phyloP scores from a whole-genome alignment of 305 asterid species.

The Fraxinus nigra region DNA sequence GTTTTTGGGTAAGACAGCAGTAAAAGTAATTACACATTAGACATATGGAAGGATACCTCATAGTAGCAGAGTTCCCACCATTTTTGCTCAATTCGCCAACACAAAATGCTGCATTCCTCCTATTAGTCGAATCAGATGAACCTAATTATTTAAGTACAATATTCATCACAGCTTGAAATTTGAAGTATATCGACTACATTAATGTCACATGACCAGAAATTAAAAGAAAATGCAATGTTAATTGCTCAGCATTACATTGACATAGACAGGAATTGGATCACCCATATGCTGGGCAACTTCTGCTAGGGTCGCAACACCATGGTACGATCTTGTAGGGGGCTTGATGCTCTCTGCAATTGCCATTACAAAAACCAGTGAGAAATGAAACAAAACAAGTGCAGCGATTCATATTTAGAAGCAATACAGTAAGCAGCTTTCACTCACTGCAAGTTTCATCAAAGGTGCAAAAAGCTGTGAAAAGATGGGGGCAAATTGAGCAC shows the following conservation, averaged over 20 bases:
- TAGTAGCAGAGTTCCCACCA: slow-evolving; percentile 66
- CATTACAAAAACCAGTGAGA: slow-evolving; percentile 20
- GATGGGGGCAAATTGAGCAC: slow-evolving; percentile 80
- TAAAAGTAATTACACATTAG: slow-evolving; percentile 11
- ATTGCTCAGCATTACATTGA: slow-evolving; percentile 55
- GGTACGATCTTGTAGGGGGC: slow-evolving; percentile 87
- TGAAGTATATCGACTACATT: slow-evolving; percentile 20
- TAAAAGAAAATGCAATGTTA: background rate
- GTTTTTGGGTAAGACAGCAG: background rate
- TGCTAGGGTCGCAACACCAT: slow-evolving; percentile 97
- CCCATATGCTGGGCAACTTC: slow-evolving; percentile 99
- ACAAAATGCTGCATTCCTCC: slow-evolving; percentile 98
- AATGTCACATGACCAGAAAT: slow-evolving; percentile 18
- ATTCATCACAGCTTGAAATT: slow-evolving; percentile 75
- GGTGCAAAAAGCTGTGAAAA: slow-evolving; percentile 79
- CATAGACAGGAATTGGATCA: slow-evolving; percentile 84
- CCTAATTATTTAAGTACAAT: slow-evolving; percentile 90
- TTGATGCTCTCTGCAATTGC: slow-evolving; percentile 72
- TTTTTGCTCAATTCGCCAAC: slow-evolving; percentile 96
- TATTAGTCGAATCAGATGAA: slow-evolving; percentile 75
- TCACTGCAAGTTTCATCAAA: slow-evolving; percentile 86
- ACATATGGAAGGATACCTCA: slow-evolving; percentile 64
- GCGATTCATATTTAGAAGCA: background rate
- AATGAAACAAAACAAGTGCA: slow-evolving; percentile 18
- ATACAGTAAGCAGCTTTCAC: slow-evolving; percentile 30